These are phyloP conservation scores for Kwoniella botswanensis DNA, from an alignment of 768 basidiomycete genomes.

Conservation along the genomic window DNA sequence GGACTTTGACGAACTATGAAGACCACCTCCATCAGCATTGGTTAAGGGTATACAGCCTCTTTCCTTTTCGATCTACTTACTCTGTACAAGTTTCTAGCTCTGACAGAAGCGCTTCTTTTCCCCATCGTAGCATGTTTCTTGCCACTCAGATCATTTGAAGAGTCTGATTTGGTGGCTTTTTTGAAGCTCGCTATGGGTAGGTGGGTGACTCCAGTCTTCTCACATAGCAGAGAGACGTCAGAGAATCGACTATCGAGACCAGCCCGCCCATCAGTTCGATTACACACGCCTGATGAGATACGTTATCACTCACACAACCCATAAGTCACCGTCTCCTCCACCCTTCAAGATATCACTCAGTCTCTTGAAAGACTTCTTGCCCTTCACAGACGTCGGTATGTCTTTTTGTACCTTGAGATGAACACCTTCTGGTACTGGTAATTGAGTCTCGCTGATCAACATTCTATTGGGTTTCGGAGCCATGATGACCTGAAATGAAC, in stretches of 20 bases:
- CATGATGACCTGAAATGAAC: constrained; percentile 64
- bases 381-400: constrained; percentile 64
- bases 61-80: constrained; percentile 26
- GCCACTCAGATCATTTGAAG: constrained; percentile 70
- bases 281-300: too few species aligned
- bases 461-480: constrained; percentile 86
- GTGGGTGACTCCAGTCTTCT: constrained; percentile 83
- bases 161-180: constrained; percentile 55
- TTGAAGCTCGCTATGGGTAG: constrained; percentile 45
- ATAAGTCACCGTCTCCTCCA: constrained; percentile 74
- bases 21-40: not conserved
- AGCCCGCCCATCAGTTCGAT: not conserved
- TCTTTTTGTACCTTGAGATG: constrained; percentile 20
- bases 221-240: constrained; percentile 91
- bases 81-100: constrained; percentile 88
- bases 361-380: constrained; percentile 85
- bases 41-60: not conserved
- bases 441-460: constrained; percentile 72
- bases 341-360: constrained; percentile 82
- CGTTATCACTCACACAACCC: constrained; percentile 69
- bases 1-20: constrained; percentile 73
- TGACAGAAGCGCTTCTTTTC: constrained; percentile 73
- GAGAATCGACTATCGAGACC: constrained; percentile 69
- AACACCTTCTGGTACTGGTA: constrained; percentile 55
- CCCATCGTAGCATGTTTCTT: constrained; percentile 75